phyloP scores from a whole-genome alignment of 352 stramenopile genomes.

The Globisporangium camurandrum region DNA sequence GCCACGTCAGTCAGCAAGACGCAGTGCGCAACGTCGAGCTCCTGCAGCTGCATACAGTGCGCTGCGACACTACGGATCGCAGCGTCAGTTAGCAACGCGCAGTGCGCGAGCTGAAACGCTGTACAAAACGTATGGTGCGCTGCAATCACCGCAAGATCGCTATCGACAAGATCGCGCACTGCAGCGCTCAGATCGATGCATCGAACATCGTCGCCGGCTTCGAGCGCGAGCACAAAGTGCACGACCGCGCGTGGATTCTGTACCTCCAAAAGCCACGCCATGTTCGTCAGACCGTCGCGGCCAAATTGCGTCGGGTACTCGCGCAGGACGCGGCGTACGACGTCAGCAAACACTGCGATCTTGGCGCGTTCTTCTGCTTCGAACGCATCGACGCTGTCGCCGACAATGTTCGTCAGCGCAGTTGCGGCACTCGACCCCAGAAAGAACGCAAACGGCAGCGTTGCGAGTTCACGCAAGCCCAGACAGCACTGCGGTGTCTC shows the following conservation, averaged over 20 bases:
- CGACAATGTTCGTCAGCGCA: conserved; percentile 47
- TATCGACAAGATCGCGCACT: conserved; percentile 34
- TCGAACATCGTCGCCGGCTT: conserved; percentile 44
- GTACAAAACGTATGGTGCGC: conserved; percentile 48
- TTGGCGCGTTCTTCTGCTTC: conserved; percentile 31
- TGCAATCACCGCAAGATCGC: conserved; percentile 55
- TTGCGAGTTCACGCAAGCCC: conserved; percentile 33
- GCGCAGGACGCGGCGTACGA: conserved; percentile 52
- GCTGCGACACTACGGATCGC: conserved; percentile 30
- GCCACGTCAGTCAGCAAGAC: conserved; percentile 46
- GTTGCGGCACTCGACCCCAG: conserved; percentile 45
- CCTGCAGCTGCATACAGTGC: conserved; percentile 59
- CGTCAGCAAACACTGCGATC: conserved; percentile 48
- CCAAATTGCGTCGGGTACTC: conserved; percentile 62
- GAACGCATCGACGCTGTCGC: conserved; percentile 20
- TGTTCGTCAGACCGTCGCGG: conserved; percentile 57
- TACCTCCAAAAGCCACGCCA: conserved; percentile 52
- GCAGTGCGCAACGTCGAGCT: conserved; percentile 75
- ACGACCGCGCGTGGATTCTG: conserved; percentile 40
- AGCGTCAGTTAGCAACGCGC: conserved; percentile 28
- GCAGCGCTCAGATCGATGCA: conserved; percentile 46
- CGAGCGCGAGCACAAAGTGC: conserved; percentile 53
- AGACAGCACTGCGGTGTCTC: conserved; percentile 44
- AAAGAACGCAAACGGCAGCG: conserved; percentile 69
- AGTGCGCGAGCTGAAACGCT: conserved; percentile 31